A percentile compares a stretch with the other conserved stretches of the same genome.
These are phyloP conservation scores for Daldinia grandis DNA, from an alignment of 495 filamentous ascomycete species.

Conservation along the genomic window DNA sequence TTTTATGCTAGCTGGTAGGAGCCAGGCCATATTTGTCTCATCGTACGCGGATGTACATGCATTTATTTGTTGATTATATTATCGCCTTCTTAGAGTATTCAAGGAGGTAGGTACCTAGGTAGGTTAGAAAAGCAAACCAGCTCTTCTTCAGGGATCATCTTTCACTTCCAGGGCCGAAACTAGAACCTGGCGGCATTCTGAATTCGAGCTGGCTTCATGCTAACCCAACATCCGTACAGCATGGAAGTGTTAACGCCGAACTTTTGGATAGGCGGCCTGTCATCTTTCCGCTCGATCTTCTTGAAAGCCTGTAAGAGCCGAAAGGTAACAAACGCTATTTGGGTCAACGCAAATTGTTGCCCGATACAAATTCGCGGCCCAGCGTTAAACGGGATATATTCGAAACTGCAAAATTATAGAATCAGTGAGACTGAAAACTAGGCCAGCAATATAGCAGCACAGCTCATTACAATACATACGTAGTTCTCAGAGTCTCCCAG, in stretches of 20 bases:
- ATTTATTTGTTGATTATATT: no score
- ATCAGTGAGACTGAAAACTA: neutral
- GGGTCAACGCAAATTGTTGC: slow-evolving; percentile 67
- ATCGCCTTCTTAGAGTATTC: neutral
- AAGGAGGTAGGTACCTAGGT: neutral
- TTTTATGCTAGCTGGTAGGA: neutral
- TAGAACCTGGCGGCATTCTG: neutral
- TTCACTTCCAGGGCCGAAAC: no score
- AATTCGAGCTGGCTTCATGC: slow-evolving; percentile 38
- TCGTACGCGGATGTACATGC: neutral
- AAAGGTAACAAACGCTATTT: slow-evolving; percentile 65
- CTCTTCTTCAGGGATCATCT: neutral
- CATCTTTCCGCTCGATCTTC: slow-evolving; percentile 58
- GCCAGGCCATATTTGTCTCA: neutral
- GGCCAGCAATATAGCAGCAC: neutral
- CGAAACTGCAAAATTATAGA: slow-evolving; percentile 55
- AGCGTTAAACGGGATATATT: slow-evolving; percentile 70
- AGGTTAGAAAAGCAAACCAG: neutral
- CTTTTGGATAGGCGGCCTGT: slow-evolving; percentile 47
- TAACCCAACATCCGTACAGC: slow-evolving; percentile 51
- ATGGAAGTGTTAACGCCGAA: slow-evolving; percentile 49
- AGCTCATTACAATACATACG: slow-evolving; percentile 13
- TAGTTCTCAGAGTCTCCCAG: slow-evolving; percentile 50
- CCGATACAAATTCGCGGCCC: slow-evolving; percentile 70
- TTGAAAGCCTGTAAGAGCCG: slow-evolving; percentile 68